These are phyloP conservation scores for Sphagnum contortum DNA, from an alignment of 225 moss, liverwort and hornwort genomes.

Conservation along the genomic window DNA sequence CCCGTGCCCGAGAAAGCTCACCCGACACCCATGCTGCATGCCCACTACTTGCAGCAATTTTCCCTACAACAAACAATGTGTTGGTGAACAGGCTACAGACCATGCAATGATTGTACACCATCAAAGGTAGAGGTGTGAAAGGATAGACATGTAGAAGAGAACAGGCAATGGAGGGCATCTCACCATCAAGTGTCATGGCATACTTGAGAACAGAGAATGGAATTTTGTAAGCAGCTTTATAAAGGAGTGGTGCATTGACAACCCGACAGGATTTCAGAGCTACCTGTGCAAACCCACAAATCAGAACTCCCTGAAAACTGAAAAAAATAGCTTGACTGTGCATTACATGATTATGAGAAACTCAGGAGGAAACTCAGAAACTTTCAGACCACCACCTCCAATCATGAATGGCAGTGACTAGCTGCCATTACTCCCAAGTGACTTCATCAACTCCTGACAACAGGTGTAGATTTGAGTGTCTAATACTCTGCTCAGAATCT, in stretches of 20 bases:
- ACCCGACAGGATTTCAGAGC: slow-evolving; percentile 52
- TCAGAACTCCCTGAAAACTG: too few relatives aligned
- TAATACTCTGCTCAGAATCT: too few relatives aligned
- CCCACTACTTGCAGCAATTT: slow-evolving; percentile 87
- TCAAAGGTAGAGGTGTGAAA: not conserved
- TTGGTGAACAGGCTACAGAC: too few relatives aligned
- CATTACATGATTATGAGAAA: too few relatives aligned
- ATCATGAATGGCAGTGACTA: too few relatives aligned
- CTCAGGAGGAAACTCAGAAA: too few relatives aligned
- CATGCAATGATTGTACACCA: not conserved
- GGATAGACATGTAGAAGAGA: too few relatives aligned
- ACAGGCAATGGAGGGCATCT: not conserved
- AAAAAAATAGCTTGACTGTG: too few relatives aligned
- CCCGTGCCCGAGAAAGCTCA: slow-evolving; percentile 62
- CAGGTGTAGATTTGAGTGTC: too few relatives aligned
- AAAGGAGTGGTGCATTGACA: slow-evolving; percentile 78
- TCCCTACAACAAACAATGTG: slow-evolving; percentile 27
- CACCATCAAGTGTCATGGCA: slow-evolving; percentile 94
- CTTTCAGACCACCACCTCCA: too few relatives aligned
- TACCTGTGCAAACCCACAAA: slow-evolving; percentile 18
- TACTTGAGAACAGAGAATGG: slow-evolving; percentile 90
- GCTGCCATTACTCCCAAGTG: too few relatives aligned
- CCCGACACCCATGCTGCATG: slow-evolving; percentile 96
- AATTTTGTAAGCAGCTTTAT: slow-evolving; percentile 43
- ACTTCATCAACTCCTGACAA: too few relatives aligned